Percentiles rank a stretch among this genome's conserved stretches.
phyloP scores from a whole-genome alignment of 441 rosid genomes.

The Euphorbia celastroides region DNA sequence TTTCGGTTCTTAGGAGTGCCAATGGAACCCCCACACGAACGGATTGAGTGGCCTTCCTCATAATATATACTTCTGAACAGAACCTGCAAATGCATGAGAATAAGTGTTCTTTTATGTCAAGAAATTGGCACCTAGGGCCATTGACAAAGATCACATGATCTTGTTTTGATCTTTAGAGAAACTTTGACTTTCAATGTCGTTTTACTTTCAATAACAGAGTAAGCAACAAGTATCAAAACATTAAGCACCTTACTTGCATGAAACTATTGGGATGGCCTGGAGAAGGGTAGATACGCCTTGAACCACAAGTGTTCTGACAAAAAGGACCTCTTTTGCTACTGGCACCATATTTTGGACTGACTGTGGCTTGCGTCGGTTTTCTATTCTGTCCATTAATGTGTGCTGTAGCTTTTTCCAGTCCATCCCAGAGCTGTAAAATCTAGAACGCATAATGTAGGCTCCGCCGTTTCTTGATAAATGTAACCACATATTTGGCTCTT shows the following conservation, averaged over 20 bases:
- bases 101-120: background rate
- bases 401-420: conserved; percentile 62
- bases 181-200: background rate
- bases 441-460: conserved; percentile 11
- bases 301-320: conserved; percentile 42
- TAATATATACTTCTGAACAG: conserved; percentile 70
- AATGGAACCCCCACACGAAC: conserved; percentile 61
- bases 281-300: conserved; percentile 56
- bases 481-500: conserved; percentile 28
- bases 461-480: conserved; percentile 19
- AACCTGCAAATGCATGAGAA: conserved; percentile 41
- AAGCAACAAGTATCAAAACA: background rate
- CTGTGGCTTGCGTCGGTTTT: conserved; percentile 59
- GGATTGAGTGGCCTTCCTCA: conserved; percentile 71
- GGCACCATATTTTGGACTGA: conserved; percentile 53
- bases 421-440: conserved; percentile 47
- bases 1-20: conserved; percentile 49
- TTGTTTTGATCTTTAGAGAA: background rate
- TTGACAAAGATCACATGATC: background rate
- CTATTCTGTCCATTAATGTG: conserved; percentile 61
- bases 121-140: background rate
- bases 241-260: conserved; percentile 63
- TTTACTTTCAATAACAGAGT: background rate
- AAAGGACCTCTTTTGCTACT: conserved; percentile 55
- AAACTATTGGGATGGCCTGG: conserved; percentile 42